Conservation (phyloP, 352 stramenopile genomes). For the Globisporangium cederbergense region DNA sequence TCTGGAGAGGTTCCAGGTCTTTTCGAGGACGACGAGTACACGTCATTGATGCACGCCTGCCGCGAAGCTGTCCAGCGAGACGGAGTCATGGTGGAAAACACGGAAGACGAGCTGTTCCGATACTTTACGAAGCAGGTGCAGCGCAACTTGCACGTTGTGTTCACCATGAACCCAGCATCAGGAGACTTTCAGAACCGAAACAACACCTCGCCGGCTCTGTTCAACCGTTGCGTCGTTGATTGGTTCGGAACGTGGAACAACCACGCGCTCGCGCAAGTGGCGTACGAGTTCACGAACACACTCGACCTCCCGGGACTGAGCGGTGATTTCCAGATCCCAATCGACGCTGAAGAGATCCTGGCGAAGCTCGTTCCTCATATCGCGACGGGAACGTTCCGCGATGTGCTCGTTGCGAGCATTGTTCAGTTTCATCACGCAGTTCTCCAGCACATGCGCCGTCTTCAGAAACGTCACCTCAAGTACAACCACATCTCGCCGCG, state of each 20-base stretch:
- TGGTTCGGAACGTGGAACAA: slow-evolving; percentile 99
- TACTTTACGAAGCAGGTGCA: slow-evolving; percentile 99
- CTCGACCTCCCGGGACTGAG: slow-evolving; percentile 91
- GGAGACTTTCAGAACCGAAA: slow-evolving; percentile 96
- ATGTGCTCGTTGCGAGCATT: slow-evolving; percentile 79
- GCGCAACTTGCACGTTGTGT: slow-evolving; percentile 99
- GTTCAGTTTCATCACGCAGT: slow-evolving; percentile 88
- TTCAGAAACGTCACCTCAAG: slow-evolving; percentile 85
- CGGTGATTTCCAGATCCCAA: slow-evolving; percentile 56
- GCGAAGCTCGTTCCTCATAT: slow-evolving; percentile 66
- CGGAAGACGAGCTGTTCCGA: slow-evolving; percentile 93
- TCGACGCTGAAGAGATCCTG: slow-evolving; percentile 48
- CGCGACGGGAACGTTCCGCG: slow-evolving; percentile 64
- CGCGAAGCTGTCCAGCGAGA: slow-evolving; percentile 93
- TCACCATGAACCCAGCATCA: slow-evolving; percentile 99
- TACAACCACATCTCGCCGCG: slow-evolving; percentile 90
- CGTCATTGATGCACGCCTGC: slow-evolving; percentile 94
- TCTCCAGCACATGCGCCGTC: slow-evolving; percentile 77
- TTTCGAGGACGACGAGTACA: slow-evolving; percentile 99
- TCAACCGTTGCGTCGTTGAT: slow-evolving; percentile 99
- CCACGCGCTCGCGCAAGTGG: slow-evolving; percentile 97
- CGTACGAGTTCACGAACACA: slow-evolving; percentile 95
- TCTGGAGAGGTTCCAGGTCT: slow-evolving; percentile 99
- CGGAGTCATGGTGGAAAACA: slow-evolving; percentile 89
- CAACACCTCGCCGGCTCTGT: slow-evolving; percentile 99